Evolutionary conservation across 2,329 filamentous ascomycete genomes (phyloP).

Genomic region (Davidsoniella neocaledoniae): DNA sequence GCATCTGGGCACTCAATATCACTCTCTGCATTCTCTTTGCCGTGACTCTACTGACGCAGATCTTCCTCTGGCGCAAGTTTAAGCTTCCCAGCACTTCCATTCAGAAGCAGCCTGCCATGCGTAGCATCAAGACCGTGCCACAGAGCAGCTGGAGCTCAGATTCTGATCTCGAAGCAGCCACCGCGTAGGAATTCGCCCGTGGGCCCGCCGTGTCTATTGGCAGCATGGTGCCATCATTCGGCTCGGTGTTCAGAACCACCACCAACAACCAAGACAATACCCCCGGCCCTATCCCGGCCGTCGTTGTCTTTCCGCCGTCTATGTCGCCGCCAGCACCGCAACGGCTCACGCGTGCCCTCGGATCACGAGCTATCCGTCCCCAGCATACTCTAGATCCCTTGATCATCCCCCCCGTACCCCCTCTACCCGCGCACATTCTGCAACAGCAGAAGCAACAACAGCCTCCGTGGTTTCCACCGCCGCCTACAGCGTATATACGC

Average conservation of each 20-base stretch:
- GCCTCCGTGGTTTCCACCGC: constrained; percentile 14
- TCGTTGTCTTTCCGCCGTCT: background rate
- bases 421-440: constrained; percentile 3
- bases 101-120: constrained; percentile 1
- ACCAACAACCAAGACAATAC: background rate
- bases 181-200: constrained; percentile 7
- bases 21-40: constrained; percentile 57
- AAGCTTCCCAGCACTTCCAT: constrained; percentile 4
- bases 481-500: constrained; percentile 4
- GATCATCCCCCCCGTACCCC: constrained; percentile 10
- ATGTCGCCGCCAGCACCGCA: background rate
- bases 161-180: constrained; percentile 1
- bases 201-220: background rate
- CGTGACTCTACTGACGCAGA: constrained; percentile 40
- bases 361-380: constrained; percentile 4
- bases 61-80: constrained; percentile 44
- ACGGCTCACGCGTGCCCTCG: constrained; percentile 1
- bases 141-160: background rate
- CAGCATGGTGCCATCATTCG: background rate
- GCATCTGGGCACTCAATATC: constrained; percentile 74
- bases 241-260: background rate
- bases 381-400: background rate
- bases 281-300: background rate
- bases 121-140: background rate
- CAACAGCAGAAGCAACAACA: background rate